Evolutionary conservation across 352 stramenopile species (phyloP).

Genomic region (Phytophthora quininea): DNA sequence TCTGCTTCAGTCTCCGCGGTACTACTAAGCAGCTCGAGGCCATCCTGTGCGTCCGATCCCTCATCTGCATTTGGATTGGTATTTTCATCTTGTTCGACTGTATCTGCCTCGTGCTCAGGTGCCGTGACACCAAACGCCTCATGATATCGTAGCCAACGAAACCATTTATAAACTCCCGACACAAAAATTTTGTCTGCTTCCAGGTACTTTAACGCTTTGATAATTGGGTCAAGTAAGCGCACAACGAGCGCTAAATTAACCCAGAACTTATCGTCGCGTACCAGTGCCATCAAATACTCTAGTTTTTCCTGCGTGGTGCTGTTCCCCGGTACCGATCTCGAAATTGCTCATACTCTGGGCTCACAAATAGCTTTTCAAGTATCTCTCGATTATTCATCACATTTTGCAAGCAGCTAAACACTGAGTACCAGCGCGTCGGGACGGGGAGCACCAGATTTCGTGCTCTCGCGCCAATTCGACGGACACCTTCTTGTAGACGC

Average conservation of each 20-base stretch:
- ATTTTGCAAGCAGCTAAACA: not conserved
- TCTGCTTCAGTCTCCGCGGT: too few relatives aligned
- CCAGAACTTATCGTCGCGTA: not conserved
- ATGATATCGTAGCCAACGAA: conserved; percentile 1
- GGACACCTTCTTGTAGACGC: not conserved
- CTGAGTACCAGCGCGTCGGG: conserved; percentile 5
- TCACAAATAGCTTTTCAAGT: conserved; percentile 3
- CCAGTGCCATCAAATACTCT: not conserved
- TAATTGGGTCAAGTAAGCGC: conserved; percentile 3
- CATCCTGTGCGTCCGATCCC: too few relatives aligned
- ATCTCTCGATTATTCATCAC: conserved; percentile 4
- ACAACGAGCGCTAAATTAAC: not conserved
- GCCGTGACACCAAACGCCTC: not conserved
- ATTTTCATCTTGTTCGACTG: too few relatives aligned
- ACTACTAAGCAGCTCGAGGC: too few relatives aligned
- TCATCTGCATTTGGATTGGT: too few relatives aligned
- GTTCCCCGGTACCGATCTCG: conserved; percentile 4
- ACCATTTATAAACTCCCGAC: conserved; percentile 1
- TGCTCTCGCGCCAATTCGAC: not conserved
- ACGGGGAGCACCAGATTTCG: not conserved
- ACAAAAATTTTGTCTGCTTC: conserved; percentile 2
- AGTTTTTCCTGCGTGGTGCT: not conserved
- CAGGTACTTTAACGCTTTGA: not conserved
- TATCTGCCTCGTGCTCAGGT: not conserved
- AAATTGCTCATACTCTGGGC: conserved; percentile 1